phyloP scores from a whole-genome alignment of 768 basidiomycete genomes.

The Clathrus columnatus region DNA sequence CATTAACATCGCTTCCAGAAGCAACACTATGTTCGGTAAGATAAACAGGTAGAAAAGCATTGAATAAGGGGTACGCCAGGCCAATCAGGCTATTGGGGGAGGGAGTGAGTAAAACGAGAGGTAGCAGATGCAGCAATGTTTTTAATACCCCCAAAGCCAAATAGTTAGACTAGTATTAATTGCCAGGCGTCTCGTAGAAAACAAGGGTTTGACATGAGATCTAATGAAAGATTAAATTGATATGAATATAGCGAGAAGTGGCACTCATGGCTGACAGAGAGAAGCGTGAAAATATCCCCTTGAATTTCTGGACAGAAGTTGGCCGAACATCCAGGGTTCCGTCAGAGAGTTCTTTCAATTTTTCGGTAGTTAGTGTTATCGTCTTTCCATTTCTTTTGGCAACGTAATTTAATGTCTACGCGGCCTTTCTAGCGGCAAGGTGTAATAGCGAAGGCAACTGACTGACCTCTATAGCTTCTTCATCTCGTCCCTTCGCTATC shows the following conservation, averaged over 20 bases:
- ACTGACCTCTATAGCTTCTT: constrained; percentile 40
- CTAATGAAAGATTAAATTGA: constrained; percentile 16
- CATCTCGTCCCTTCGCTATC: constrained; percentile 46
- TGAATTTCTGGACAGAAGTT: constrained; percentile 23
- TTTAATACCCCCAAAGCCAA: constrained; percentile 40
- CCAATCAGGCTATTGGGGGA: constrained; percentile 33
- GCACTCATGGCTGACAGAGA: constrained; percentile 28
- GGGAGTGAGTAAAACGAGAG: not conserved
- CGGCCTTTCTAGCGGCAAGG: not conserved
- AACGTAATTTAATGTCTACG: constrained; percentile 39
- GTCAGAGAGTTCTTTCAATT: constrained; percentile 27
- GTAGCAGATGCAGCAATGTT: not conserved
- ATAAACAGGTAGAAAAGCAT: constrained; percentile 42
- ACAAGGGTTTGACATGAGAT: constrained; percentile 42
- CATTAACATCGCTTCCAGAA: constrained; percentile 15
- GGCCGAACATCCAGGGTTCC: constrained; percentile 13
- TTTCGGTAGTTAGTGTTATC: constrained; percentile 37
- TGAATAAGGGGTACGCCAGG: constrained; percentile 47
- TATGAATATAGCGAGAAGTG: not conserved
- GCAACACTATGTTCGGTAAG: constrained; percentile 23
- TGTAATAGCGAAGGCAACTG: not conserved
- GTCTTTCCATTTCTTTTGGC: constrained; percentile 39
- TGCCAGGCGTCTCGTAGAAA: constrained; percentile 34
- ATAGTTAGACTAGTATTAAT: constrained; percentile 41
- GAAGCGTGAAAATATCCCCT: constrained; percentile 28